phyloP scores from a whole-genome alignment of 1,284 basidiomycete species.

The Apiotrichum gracile region DNA sequence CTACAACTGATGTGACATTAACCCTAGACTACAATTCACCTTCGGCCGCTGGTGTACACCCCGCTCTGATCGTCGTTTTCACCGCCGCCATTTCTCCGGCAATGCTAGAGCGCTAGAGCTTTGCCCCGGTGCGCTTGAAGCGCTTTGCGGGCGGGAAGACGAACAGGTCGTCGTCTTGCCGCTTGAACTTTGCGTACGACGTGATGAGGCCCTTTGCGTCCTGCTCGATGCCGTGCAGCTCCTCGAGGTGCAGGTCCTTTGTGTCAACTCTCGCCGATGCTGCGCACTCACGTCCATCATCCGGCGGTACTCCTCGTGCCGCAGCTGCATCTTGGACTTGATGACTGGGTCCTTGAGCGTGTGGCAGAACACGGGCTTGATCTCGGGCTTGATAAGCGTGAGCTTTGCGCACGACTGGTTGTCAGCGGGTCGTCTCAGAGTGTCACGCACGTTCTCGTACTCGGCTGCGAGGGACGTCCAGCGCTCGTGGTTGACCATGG shows the following conservation, averaged over 20 bases:
- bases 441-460: neutral
- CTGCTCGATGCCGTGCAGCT: neutral
- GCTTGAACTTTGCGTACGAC: neutral
- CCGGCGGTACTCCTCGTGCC: neutral
- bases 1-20: too few relatives aligned
- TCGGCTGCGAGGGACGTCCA: neutral
- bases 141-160: neutral
- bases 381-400: slow-evolving; percentile 2
- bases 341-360: neutral
- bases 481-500: neutral
- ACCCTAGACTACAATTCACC: too few relatives aligned
- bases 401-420: neutral
- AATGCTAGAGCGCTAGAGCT: neutral
- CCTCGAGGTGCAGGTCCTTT: neutral
- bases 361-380: neutral
- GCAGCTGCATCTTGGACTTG: neutral
- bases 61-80: too few relatives aligned
- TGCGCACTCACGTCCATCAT: neutral
- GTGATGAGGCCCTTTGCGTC: neutral
- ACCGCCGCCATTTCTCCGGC: too few relatives aligned
- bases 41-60: too few relatives aligned
- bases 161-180: neutral
- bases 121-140: neutral
- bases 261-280: neutral
- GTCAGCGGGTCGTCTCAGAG: neutral